These are phyloP conservation scores for Lyophyllum semitale DNA, from an alignment of 768 basidiomycete species.

Conservation along the genomic window DNA sequence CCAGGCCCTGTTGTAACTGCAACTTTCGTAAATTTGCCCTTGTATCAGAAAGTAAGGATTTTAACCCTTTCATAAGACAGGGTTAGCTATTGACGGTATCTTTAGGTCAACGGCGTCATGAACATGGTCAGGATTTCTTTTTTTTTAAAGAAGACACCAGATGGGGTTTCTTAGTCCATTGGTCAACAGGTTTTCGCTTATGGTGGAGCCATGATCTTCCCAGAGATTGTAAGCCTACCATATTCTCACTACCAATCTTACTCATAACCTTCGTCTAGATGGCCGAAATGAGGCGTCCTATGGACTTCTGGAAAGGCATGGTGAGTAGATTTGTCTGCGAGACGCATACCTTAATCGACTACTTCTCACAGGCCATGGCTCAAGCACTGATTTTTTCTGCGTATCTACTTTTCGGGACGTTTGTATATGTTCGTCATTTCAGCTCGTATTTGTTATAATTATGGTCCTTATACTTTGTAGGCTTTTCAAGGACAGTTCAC, in stretches of 20 bases:
- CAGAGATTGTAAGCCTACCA: conserved; percentile 34
- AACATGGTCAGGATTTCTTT: conserved; percentile 51
- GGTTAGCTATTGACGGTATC: conserved; percentile 13
- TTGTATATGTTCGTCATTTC: conserved; percentile 40
- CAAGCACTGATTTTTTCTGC: conserved; percentile 55
- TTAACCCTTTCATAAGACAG: conserved; percentile 19
- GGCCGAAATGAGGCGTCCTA: conserved; percentile 67
- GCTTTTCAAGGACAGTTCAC: conserved; percentile 65
- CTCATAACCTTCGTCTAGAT: conserved; percentile 36
- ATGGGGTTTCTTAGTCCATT: not conserved
- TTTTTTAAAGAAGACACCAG: not conserved
- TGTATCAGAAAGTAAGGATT: conserved; percentile 34
- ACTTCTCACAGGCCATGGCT: conserved; percentile 32
- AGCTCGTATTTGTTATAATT: not conserved
- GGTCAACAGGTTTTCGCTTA: conserved; percentile 51
- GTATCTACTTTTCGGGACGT: conserved; percentile 60
- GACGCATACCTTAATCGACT: not conserved
- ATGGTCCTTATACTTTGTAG: conserved; percentile 28
- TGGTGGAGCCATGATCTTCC: conserved; percentile 52
- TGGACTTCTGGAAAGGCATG: conserved; percentile 74
- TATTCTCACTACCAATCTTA: not conserved
- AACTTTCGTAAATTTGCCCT: conserved; percentile 36
- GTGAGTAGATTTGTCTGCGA: conserved; percentile 23
- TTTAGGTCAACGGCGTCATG: conserved; percentile 63
- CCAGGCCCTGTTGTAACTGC: conserved; percentile 38